phyloP scores from a whole-genome alignment of 192 early-diverging fungal species.

The Coemansia sp. region DNA sequence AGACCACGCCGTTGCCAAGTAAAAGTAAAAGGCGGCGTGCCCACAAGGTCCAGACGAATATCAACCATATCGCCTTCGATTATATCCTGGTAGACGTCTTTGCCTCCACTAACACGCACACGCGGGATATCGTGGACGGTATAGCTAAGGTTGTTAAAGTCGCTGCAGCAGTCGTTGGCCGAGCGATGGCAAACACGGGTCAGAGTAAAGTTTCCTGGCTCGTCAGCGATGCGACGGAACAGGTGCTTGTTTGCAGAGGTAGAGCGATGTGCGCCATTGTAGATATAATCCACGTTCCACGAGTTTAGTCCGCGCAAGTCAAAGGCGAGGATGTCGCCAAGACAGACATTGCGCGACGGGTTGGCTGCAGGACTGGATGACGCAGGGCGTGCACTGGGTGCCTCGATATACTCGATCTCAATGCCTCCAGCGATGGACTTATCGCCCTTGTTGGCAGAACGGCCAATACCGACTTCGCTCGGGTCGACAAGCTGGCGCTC shows the following conservation, averaged over 20 bases:
- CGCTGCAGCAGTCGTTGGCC: constrained; percentile 60
- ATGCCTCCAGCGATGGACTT: constrained; percentile 40
- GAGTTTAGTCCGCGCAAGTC: constrained; percentile 66
- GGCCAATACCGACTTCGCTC: constrained; percentile 21
- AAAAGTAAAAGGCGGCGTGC: constrained; percentile 68
- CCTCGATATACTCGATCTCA: constrained; percentile 55
- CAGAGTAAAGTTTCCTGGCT: constrained; percentile 60
- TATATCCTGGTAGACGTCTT: constrained; percentile 68
- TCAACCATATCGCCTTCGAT: constrained; percentile 58
- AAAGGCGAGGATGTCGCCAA: constrained; percentile 67
- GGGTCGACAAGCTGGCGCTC: constrained; percentile 43
- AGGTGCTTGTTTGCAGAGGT: constrained; percentile 52
- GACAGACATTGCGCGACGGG: constrained; percentile 55
- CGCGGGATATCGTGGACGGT: constrained; percentile 59
- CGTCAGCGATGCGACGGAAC: constrained; percentile 61
- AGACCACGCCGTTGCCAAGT: constrained; percentile 58
- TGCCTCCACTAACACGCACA: constrained; percentile 64
- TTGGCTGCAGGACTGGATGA: constrained; percentile 32
- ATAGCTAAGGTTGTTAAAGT: constrained; percentile 52
- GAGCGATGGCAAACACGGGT: constrained; percentile 61
- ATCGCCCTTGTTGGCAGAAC: constrained; percentile 10
- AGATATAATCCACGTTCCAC: constrained; percentile 61
- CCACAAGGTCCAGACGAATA: constrained; percentile 62
- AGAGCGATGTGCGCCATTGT: constrained; percentile 30
- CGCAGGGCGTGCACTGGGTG: constrained; percentile 41